These are phyloP conservation scores for Syncephalastrum racemosum DNA, from an alignment of 371 early-diverging fungal genomes.

Conservation along the genomic window DNA sequence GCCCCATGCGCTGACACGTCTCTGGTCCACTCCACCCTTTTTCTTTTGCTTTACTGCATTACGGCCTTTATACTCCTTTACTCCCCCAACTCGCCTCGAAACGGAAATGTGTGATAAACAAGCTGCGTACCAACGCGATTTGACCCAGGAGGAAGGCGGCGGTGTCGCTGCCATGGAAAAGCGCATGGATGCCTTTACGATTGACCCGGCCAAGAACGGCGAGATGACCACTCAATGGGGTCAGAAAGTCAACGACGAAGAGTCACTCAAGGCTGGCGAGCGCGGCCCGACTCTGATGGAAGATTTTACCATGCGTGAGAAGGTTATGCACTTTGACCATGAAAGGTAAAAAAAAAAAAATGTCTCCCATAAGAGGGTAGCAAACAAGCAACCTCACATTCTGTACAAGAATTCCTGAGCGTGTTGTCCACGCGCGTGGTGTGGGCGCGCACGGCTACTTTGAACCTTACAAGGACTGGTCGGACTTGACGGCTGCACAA, in stretches of 20 bases:
- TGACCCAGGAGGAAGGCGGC: constrained; percentile 6
- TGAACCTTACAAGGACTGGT: constrained; percentile 41
- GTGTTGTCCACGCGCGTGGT: constrained; percentile 58
- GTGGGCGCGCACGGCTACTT: constrained; percentile 59
- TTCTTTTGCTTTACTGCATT: no score
- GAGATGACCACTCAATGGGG: constrained; percentile 1
- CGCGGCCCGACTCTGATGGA: constrained; percentile 46
- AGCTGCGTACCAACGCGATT: constrained; percentile 8
- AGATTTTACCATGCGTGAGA: constrained; percentile 46
- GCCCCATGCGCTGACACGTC: no score
- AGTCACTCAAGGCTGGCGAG: constrained; percentile 29
- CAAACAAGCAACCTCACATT: not conserved
- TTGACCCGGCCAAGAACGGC: constrained; percentile 3
- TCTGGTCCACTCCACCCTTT: no score
- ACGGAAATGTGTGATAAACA: not conserved
- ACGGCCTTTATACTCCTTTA: no score
- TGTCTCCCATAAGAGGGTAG: not conserved
- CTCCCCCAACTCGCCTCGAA: no score
- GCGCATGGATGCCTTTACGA: constrained; percentile 10
- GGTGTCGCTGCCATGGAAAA: constrained; percentile 5
- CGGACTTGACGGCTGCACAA: constrained; percentile 43
- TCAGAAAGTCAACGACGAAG: constrained; percentile 12
- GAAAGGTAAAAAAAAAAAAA: not conserved
- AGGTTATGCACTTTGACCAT: constrained; percentile 50
- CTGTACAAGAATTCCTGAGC: constrained; percentile 51